phyloP scores from a whole-genome alignment of 2,329 filamentous ascomycete genomes.

The Botryotinia narcissicola region DNA sequence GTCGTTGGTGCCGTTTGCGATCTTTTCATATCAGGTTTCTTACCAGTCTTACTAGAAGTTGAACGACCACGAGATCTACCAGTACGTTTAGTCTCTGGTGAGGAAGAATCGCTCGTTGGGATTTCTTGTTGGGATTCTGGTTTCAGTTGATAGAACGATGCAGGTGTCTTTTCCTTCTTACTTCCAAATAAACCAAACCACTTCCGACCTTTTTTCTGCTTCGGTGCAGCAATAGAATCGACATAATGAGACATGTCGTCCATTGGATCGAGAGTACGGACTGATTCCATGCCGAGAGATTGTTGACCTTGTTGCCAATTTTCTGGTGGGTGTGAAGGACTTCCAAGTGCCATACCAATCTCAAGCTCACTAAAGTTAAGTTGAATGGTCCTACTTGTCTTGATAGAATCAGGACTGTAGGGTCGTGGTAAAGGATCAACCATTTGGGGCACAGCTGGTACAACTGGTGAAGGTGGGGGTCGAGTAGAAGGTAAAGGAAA shows the following conservation, averaged over 20 bases:
- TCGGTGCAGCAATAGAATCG: conserved; percentile 16
- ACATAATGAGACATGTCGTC: conserved; percentile 24
- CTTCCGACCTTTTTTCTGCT: conserved; percentile 55
- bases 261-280: conserved; percentile 31
- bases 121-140: conserved; percentile 25
- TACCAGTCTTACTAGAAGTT: conserved; percentile 29
- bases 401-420: conserved; percentile 10
- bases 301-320: conserved; percentile 27
- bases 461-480: conserved; percentile 27
- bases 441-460: background rate
- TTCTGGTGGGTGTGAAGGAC: conserved; percentile 50
- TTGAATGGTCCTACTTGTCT: background rate
- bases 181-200: conserved; percentile 53
- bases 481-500: conserved; percentile 33
- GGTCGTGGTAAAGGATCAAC: background rate
- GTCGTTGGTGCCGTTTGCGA: conserved; percentile 32
- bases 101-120: conserved; percentile 2
- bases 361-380: conserved; percentile 20
- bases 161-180: conserved; percentile 40
- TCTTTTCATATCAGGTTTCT: conserved; percentile 33
- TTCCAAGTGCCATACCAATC: conserved; percentile 75
- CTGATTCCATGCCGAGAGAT: conserved; percentile 15
- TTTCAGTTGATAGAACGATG: conserved; percentile 37
- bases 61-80: conserved; percentile 28
- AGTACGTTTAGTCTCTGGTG: conserved; percentile 20